These are phyloP conservation scores for Wickerhamiella alocasiicola DNA, from an alignment of 805 yeast genomes.

Conservation along the genomic window DNA sequence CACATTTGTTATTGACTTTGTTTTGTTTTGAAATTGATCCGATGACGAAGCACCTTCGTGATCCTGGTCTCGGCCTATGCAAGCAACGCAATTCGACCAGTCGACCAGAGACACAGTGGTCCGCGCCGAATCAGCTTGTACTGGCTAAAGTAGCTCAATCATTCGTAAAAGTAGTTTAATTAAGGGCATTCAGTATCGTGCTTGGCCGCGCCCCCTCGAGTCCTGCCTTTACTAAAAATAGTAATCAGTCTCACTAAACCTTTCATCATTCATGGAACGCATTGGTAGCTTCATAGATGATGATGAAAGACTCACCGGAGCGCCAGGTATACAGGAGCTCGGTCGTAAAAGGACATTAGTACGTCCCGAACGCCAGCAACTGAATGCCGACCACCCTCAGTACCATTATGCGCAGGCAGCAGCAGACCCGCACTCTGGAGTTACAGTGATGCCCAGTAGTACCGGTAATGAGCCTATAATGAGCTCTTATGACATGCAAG, in stretches of 20 bases:
- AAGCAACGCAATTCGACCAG: no score
- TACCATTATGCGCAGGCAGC: slow-evolving; percentile 67
- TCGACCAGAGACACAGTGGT: no score
- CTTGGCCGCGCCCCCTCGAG: no score
- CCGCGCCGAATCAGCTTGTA: no score
- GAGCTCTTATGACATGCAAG: slow-evolving; percentile 1
- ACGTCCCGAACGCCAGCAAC: slow-evolving; percentile 67
- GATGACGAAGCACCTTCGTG: no score
- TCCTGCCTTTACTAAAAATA: not conserved
- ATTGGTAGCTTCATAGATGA: slow-evolving; percentile 9
- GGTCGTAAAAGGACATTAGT: slow-evolving; percentile 56
- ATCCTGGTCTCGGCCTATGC: no score
- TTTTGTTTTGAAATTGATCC: no score
- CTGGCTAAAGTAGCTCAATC: no score
- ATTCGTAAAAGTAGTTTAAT: no score
- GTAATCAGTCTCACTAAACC: not conserved
- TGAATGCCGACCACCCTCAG: slow-evolving; percentile 57
- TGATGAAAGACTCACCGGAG: slow-evolving; percentile 7
- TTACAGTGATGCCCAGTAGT: slow-evolving; percentile 53
- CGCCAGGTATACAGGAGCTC: slow-evolving; percentile 13
- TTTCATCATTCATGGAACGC: slow-evolving; percentile 8
- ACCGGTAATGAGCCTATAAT: slow-evolving; percentile 54
- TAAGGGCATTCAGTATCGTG: no score
- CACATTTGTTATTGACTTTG: no score
- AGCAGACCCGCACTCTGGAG: slow-evolving; percentile 39